phyloP scores from a whole-genome alignment of 2,329 filamentous ascomycete genomes.

The Colletotrichum eleusines region DNA sequence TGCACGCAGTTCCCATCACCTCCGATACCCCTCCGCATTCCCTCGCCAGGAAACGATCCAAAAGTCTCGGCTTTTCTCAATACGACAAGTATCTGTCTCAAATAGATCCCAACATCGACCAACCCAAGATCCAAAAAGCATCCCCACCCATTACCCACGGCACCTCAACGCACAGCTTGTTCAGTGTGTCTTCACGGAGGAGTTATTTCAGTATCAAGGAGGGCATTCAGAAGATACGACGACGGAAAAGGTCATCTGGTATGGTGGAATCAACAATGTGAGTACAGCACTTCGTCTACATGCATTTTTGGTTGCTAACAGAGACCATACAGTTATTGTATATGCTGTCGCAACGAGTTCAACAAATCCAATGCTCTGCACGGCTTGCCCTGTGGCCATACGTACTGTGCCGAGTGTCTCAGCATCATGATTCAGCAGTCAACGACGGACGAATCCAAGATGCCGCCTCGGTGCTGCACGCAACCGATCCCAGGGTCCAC shows the following conservation, averaged over 20 bases:
- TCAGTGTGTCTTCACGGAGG: slow-evolving; percentile 59
- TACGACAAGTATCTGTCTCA: slow-evolving; percentile 66
- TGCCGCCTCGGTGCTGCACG: slow-evolving; percentile 72
- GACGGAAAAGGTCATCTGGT: slow-evolving; percentile 55
- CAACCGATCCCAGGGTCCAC: slow-evolving; percentile 64
- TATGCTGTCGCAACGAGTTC: slow-evolving; percentile 68
- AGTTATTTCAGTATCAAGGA: slow-evolving; percentile 60
- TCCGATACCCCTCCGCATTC: slow-evolving; percentile 44
- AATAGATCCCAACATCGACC: slow-evolving; percentile 57
- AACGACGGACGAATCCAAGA: slow-evolving; percentile 67
- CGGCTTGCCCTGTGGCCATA: slow-evolving; percentile 68
- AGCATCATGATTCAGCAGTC: slow-evolving; percentile 66
- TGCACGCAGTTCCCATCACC: slow-evolving; percentile 47
- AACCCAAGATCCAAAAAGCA: slow-evolving; percentile 55
- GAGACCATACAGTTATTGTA: slow-evolving; percentile 61
- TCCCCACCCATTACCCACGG: slow-evolving; percentile 48
- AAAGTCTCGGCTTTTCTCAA: slow-evolving; percentile 59
- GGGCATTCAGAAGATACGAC: slow-evolving; percentile 59
- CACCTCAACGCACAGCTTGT: slow-evolving; percentile 54
- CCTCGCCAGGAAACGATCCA: slow-evolving; percentile 45
- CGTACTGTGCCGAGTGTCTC: slow-evolving; percentile 68
- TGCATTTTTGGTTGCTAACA: slow-evolving; percentile 6
- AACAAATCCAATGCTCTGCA: slow-evolving; percentile 57
- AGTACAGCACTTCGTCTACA: slow-evolving; percentile 25
- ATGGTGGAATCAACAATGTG: slow-evolving; percentile 52